These are phyloP conservation scores for Viola pubescens DNA, from an alignment of 441 rosid genomes.

Conservation along the genomic window DNA sequence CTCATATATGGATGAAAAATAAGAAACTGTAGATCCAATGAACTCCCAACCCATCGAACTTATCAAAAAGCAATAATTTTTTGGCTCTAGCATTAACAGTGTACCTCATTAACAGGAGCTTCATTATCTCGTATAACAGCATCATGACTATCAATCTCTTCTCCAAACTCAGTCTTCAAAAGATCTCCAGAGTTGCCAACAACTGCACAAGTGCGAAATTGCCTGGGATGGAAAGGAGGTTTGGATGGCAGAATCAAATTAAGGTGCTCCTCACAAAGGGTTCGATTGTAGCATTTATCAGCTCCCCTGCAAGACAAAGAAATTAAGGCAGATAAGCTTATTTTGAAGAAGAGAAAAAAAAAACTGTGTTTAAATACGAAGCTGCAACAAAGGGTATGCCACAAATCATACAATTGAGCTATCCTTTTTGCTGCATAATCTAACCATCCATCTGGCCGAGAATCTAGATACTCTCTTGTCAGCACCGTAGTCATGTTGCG, in stretches of 20 bases:
- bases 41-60: neutral
- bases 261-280: slow-evolving; percentile 90
- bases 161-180: slow-evolving; percentile 73
- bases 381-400: neutral
- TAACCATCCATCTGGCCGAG: slow-evolving; percentile 94
- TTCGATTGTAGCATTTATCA: slow-evolving; percentile 70
- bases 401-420: slow-evolving; percentile 67
- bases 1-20: neutral
- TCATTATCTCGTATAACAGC: slow-evolving; percentile 92
- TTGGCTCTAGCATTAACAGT: slow-evolving; percentile 1
- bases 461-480: slow-evolving; percentile 90
- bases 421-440: slow-evolving; percentile 95
- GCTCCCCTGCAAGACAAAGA: slow-evolving; percentile 54
- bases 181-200: slow-evolving; percentile 98
- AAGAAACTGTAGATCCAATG: neutral
- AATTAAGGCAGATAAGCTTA: slow-evolving; percentile 11
- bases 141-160: slow-evolving; percentile 92
- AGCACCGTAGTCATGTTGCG: slow-evolving; percentile 96
- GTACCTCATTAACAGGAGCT: slow-evolving; percentile 91
- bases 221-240: slow-evolving; percentile 88
- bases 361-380: neutral
- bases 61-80: neutral
- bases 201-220: slow-evolving; percentile 80
- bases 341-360: neutral
- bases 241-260: slow-evolving; percentile 74